A percentile compares a stretch with the other conserved stretches of the same genome.
These are phyloP conservation scores for Danielozyma ontarioensis DNA, from an alignment of 805 yeast species.

Conservation along the genomic window DNA sequence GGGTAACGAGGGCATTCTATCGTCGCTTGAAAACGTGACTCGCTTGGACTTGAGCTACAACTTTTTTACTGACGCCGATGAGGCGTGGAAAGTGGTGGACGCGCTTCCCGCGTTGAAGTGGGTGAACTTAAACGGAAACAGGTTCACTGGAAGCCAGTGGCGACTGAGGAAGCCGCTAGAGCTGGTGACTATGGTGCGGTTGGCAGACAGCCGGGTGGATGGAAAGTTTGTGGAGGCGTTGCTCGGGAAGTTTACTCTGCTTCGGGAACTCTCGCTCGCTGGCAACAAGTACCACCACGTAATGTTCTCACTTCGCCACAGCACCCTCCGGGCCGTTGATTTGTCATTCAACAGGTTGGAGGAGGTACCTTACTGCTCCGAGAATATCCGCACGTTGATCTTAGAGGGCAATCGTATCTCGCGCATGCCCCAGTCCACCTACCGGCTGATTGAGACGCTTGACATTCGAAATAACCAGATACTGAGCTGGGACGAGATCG, in stretches of 20 bases:
- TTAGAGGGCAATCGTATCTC: conserved; percentile 33
- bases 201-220: background rate
- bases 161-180: too few species aligned
- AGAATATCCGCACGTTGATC: conserved; percentile 13
- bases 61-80: conserved; percentile 39
- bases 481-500: conserved; percentile 44
- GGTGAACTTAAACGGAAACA: conserved; percentile 53
- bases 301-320: too few species aligned
- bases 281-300: conserved; percentile 25
- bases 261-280: conserved; percentile 29
- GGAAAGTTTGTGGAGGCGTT: background rate
- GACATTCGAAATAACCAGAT: conserved; percentile 53
- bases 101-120: conserved; percentile 31
- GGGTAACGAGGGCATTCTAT: too few species aligned
- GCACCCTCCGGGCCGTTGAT: conserved; percentile 8
- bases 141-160: conserved; percentile 24
- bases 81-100: conserved; percentile 32
- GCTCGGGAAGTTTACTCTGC: conserved; percentile 29
- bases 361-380: conserved; percentile 19
- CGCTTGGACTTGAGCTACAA: conserved; percentile 60
- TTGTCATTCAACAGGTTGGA: conserved; percentile 40
- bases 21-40: conserved; percentile 6
- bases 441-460: conserved; percentile 14
- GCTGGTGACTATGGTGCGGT: background rate
- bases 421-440: conserved; percentile 1